Conservation (phyloP, 257 asterid species). For the Solanum gracilifrons region DNA sequence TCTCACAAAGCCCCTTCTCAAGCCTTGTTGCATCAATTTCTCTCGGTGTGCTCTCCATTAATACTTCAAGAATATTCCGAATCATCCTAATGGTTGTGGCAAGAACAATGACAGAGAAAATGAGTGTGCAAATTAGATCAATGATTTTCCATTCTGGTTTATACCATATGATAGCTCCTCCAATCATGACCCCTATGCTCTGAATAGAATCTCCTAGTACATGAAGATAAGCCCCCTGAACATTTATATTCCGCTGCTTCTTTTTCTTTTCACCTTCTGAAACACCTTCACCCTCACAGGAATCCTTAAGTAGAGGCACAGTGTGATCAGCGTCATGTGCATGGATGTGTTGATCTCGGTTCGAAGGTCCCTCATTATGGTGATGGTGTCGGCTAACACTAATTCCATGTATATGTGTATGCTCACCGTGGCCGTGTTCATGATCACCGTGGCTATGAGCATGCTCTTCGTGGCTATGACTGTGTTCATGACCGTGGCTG, state of each 20-base stretch:
- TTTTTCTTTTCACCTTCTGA: slow-evolving; percentile 16
- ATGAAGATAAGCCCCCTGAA: slow-evolving; percentile 94
- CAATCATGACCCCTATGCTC: slow-evolving; percentile 93
- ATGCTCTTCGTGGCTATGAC: slow-evolving; percentile 21
- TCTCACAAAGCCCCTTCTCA: slow-evolving; percentile 74
- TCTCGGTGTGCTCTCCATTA: slow-evolving; percentile 93
- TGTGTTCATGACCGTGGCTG: slow-evolving; percentile 32
- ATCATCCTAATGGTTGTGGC: slow-evolving; percentile 74
- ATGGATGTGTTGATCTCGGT: slow-evolving; percentile 20
- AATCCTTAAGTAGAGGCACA: slow-evolving; percentile 36
- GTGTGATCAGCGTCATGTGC: slow-evolving; percentile 19
- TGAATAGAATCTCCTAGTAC: slow-evolving; percentile 87
- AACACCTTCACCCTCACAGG: slow-evolving; percentile 15
- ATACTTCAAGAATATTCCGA: slow-evolving; percentile 65
- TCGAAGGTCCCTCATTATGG: slow-evolving; percentile 17
- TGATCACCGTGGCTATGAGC: slow-evolving; percentile 28
- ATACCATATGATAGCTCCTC: slow-evolving; percentile 82
- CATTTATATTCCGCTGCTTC: slow-evolving; percentile 58
- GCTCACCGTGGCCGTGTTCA: slow-evolving; percentile 30
- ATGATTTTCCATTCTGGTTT: slow-evolving; percentile 82
- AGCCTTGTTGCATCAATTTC: slow-evolving; percentile 77
- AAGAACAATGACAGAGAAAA: slow-evolving; percentile 57
- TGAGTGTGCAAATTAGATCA: slow-evolving; percentile 74
- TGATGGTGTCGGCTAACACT: slow-evolving; percentile 31
- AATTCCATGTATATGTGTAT: slow-evolving; percentile 34